phyloP scores from a whole-genome alignment of 1,284 basidiomycete species.

The Xerocomus nothofagi region DNA sequence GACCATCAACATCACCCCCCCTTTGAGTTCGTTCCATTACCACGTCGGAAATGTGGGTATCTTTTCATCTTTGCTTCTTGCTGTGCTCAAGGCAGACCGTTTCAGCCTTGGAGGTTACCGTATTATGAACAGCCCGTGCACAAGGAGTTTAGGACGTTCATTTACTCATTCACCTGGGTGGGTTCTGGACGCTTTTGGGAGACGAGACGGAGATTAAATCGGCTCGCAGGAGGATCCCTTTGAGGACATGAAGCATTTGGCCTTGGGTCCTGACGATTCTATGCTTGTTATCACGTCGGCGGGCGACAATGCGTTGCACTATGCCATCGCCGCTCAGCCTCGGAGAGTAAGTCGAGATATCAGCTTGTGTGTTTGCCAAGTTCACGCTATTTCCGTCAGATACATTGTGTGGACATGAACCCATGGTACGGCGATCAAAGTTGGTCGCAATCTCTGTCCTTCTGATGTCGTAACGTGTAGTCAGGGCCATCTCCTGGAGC shows the following conservation, averaged over 20 bases:
- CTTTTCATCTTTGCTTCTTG: not conserved
- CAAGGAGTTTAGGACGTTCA: conserved; percentile 76
- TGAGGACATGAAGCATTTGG: conserved; percentile 71
- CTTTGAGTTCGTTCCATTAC: conserved; percentile 77
- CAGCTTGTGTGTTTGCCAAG: not conserved
- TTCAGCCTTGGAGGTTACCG: conserved; percentile 70
- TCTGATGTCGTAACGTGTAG: conserved; percentile 30
- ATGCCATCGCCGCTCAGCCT: conserved; percentile 68
- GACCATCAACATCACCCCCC: conserved; percentile 54
- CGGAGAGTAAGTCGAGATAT: conserved; percentile 39
- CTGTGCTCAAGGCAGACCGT: conserved; percentile 2
- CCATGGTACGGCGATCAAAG: conserved; percentile 41
- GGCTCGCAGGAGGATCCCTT: conserved; percentile 65
- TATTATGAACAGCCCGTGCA: conserved; percentile 75
- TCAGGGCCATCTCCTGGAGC: conserved; percentile 78
- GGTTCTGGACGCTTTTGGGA: not conserved
- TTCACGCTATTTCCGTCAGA: conserved; percentile 34
- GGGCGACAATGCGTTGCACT: conserved; percentile 83
- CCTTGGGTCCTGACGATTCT: conserved; percentile 63
- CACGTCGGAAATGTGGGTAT: conserved; percentile 54
- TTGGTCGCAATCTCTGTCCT: not conserved
- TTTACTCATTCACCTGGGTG: conserved; percentile 75
- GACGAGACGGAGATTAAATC: conserved; percentile 7
- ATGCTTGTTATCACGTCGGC: conserved; percentile 80
- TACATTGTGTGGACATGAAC: conserved; percentile 79